Conservation (phyloP, 2,329 filamentous ascomycete genomes). For the Fusarium oligoseptatum region DNA sequence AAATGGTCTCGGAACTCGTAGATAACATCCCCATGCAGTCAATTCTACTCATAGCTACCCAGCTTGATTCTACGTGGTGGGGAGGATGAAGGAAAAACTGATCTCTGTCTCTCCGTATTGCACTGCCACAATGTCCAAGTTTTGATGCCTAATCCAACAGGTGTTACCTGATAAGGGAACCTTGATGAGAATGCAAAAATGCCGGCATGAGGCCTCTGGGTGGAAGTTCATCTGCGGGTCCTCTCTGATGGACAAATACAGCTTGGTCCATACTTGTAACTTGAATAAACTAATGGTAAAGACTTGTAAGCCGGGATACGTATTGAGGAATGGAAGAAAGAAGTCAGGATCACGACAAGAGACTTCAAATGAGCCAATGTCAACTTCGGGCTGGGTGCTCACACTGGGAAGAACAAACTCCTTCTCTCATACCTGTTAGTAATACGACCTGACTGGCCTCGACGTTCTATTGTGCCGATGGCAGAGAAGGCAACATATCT, state of each 20-base stretch:
- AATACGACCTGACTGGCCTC: background rate
- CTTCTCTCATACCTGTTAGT: background rate
- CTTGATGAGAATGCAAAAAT: background rate
- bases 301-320: background rate
- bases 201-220: too few relatives aligned
- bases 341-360: background rate
- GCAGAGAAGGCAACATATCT: background rate
- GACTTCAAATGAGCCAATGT: background rate
- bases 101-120: background rate
- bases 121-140: background rate
- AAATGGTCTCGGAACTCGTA: background rate
- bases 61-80: too few relatives aligned
- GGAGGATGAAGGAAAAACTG: background rate
- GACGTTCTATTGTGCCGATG: background rate
- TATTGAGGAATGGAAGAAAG: background rate
- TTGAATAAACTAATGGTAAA: background rate
- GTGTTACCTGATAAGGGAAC: background rate
- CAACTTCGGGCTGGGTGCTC: background rate
- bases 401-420: background rate
- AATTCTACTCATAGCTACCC: background rate
- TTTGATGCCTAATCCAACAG: background rate
- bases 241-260: background rate
- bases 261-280: background rate
- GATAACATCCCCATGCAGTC: background rate
- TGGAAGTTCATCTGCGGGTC: background rate